A percentile compares a stretch with the other conserved stretches of the same genome.
phyloP scores from a whole-genome alignment of 331 rosid genomes.

The Stylosanthes scabra region DNA sequence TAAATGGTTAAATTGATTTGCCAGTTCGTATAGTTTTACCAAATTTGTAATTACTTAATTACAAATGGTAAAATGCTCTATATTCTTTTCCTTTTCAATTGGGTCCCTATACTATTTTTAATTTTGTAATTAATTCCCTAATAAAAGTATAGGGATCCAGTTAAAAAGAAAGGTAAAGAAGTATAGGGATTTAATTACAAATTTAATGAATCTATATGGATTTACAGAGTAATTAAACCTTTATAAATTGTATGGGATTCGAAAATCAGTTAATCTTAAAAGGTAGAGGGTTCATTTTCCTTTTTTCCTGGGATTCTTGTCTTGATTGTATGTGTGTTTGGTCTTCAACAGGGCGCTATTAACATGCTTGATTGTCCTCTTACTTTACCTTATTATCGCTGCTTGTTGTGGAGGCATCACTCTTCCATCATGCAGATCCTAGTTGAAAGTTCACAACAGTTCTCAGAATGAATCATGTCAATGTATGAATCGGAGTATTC shows the following conservation, averaged over 20 bases:
- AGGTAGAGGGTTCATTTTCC: not conserved
- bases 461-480: slow-evolving; percentile 34
- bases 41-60: too few species aligned
- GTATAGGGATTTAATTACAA: too few species aligned
- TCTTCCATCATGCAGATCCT: slow-evolving; percentile 90
- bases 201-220: too few species aligned
- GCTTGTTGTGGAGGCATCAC: slow-evolving; percentile 95
- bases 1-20: too few species aligned
- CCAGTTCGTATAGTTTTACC: too few species aligned
- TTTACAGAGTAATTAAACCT: too few species aligned
- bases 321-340: slow-evolving; percentile 25
- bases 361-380: slow-evolving; percentile 77
- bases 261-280: slow-evolving; percentile 13
- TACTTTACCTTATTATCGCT: slow-evolving; percentile 88
- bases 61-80: too few species aligned
- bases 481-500: slow-evolving; percentile 37
- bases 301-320: slow-evolving; percentile 4
- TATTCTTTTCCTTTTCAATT: too few species aligned
- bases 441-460: slow-evolving; percentile 46
- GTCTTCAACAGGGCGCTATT: slow-evolving; percentile 76
- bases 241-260: slow-evolving; percentile 4
- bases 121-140: too few species aligned
- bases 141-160: too few species aligned
- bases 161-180: too few species aligned
- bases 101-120: too few species aligned